Evolutionary conservation across 2,329 filamentous ascomycete species (phyloP).

Genomic region (Volutella citrinella): DNA sequence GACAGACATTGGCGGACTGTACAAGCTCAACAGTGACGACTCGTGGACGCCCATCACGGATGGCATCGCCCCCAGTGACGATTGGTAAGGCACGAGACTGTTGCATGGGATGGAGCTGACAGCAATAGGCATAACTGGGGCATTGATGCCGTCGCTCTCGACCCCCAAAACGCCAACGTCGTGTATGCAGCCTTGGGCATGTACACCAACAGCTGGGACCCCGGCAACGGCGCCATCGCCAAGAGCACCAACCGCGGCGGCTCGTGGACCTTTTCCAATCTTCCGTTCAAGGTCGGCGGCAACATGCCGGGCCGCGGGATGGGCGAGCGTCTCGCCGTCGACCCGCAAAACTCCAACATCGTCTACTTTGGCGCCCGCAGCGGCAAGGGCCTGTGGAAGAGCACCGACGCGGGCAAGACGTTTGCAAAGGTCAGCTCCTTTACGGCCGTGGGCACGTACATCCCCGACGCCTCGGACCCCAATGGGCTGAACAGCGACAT

Average conservation of each 20-base stretch:
- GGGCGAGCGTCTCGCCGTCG: slow-evolving; percentile 56
- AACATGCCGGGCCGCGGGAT: slow-evolving; percentile 61
- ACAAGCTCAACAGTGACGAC: slow-evolving; percentile 53
- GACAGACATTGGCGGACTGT: slow-evolving; percentile 57
- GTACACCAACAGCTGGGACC: slow-evolving; percentile 61
- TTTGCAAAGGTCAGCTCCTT: slow-evolving; percentile 52
- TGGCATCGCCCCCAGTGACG: slow-evolving; percentile 36
- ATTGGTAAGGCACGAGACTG: slow-evolving; percentile 36
- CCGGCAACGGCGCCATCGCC: slow-evolving; percentile 52
- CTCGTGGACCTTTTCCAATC: slow-evolving; percentile 47
- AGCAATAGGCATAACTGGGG: slow-evolving; percentile 51
- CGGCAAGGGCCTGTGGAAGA: slow-evolving; percentile 58
- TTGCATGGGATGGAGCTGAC: neutral
- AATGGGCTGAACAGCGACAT: slow-evolving; percentile 43
- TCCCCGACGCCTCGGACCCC: slow-evolving; percentile 42
- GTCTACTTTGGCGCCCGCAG: slow-evolving; percentile 58
- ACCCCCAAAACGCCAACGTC: slow-evolving; percentile 49
- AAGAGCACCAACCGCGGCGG: slow-evolving; percentile 51
- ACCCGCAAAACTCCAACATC: slow-evolving; percentile 54
- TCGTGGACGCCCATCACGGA: slow-evolving; percentile 40
- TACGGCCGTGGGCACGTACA: slow-evolving; percentile 48
- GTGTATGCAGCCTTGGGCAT: slow-evolving; percentile 54
- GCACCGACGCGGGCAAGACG: slow-evolving; percentile 51
- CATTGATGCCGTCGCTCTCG: slow-evolving; percentile 53
- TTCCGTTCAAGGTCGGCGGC: slow-evolving; percentile 59